These are phyloP conservation scores for Suillus placidus DNA, from an alignment of 768 basidiomycete species.

Conservation along the genomic window DNA sequence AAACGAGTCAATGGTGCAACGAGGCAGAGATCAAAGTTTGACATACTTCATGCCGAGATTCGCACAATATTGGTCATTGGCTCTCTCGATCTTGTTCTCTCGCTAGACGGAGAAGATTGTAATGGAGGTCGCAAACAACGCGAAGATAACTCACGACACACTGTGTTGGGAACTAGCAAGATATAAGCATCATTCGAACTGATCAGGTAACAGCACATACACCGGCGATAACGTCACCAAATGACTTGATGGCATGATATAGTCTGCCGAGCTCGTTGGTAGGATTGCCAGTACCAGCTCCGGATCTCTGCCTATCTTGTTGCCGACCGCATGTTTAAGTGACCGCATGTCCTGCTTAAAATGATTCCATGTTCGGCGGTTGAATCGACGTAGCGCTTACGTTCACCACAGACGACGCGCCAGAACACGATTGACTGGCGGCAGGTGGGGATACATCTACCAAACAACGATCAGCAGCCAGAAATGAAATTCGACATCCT, in stretches of 20 bases:
- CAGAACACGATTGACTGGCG: neutral
- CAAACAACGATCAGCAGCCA: constrained; percentile 3
- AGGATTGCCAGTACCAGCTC: constrained; percentile 54
- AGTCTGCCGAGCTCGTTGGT: constrained; percentile 50
- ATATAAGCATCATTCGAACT: neutral
- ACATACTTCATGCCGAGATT: constrained; percentile 40
- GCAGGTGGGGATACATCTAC: constrained; percentile 19
- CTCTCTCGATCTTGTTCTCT: constrained; percentile 31
- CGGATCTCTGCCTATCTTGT: neutral
- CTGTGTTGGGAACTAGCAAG: constrained; percentile 32
- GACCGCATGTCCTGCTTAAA: constrained; percentile 22
- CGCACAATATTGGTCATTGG: constrained; percentile 38
- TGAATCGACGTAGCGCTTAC: neutral
- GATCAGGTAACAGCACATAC: constrained; percentile 19
- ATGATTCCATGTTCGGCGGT: neutral
- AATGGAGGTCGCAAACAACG: constrained; percentile 13
- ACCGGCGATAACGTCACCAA: constrained; percentile 54
- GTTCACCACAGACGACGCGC: neutral
- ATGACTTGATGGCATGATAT: constrained; percentile 51
- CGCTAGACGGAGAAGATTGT: constrained; percentile 22
- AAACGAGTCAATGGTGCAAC: neutral
- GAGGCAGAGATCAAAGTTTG: neutral
- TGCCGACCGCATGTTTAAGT: constrained; percentile 15
- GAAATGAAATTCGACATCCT: neutral
- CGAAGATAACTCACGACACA: constrained; percentile 20